phyloP scores from a whole-genome alignment of 768 basidiomycete species.

The Psilocybe azurescens region DNA sequence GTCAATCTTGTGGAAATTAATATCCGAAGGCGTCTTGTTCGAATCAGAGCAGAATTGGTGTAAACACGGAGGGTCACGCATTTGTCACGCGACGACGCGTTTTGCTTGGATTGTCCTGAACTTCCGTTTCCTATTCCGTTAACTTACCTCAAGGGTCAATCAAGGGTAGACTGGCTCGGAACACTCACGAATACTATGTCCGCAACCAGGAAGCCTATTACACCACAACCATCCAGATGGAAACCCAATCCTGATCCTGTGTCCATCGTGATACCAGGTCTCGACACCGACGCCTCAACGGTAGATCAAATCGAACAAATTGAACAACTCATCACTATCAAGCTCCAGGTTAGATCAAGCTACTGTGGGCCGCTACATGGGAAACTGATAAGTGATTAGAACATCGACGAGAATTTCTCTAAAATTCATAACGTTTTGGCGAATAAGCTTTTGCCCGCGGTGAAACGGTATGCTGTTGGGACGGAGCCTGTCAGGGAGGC shows the following conservation, averaged over 20 bases:
- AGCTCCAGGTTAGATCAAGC: slow-evolving; percentile 69
- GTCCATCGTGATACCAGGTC: slow-evolving; percentile 70
- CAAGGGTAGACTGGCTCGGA: too few species aligned
- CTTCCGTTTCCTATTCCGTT: background rate
- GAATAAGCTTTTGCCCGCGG: slow-evolving; percentile 80
- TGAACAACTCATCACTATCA: slow-evolving; percentile 92
- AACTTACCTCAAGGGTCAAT: too few species aligned
- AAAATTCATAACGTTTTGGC: slow-evolving; percentile 87
- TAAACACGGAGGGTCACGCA: slow-evolving; percentile 28
- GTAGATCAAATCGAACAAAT: slow-evolving; percentile 93
- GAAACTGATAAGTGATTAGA: slow-evolving; percentile 44
- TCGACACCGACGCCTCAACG: slow-evolving; percentile 70
- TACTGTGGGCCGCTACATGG: background rate
- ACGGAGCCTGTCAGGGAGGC: slow-evolving; percentile 91
- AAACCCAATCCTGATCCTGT: slow-evolving; percentile 65
- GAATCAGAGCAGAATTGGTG: too few species aligned
- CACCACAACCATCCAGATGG: slow-evolving; percentile 72
- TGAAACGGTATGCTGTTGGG: slow-evolving; percentile 87
- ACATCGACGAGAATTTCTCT: slow-evolving; percentile 93
- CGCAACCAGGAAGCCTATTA: slow-evolving; percentile 35
- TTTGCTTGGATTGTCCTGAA: background rate
- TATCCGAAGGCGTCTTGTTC: too few species aligned
- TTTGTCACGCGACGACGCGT: slow-evolving; percentile 20
- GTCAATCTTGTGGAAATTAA: too few species aligned
- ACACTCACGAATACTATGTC: slow-evolving; percentile 11